Evolutionary conservation across 1,284 basidiomycete species (phyloP).

Genomic region (Boletus sp.): DNA sequence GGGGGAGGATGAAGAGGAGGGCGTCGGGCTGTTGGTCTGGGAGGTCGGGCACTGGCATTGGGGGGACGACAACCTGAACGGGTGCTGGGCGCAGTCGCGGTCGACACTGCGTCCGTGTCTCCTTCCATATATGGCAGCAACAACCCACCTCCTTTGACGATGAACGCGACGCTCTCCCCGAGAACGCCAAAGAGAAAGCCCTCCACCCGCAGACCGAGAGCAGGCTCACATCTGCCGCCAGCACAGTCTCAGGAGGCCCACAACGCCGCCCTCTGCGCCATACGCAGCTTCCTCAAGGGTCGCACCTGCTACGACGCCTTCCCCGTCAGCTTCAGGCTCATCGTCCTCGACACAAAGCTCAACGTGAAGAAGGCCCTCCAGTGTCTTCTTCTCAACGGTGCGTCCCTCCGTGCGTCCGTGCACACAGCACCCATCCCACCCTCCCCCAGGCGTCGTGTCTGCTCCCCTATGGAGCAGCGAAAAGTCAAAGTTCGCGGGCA

Average conservation of each 20-base stretch:
- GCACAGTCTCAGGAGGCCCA: constrained; percentile 58
- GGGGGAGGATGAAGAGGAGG: constrained; percentile 81
- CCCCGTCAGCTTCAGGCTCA: constrained; percentile 92
- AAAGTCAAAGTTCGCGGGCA: constrained; percentile 85
- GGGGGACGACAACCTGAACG: neutral
- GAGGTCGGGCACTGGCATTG: constrained; percentile 16
- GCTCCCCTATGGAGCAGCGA: constrained; percentile 98
- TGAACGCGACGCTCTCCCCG: constrained; percentile 40
- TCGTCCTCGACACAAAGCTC: constrained; percentile 92
- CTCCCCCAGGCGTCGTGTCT: constrained; percentile 81
- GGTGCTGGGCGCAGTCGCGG: neutral
- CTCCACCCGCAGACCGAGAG: constrained; percentile 48
- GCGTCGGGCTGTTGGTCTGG: constrained; percentile 44
- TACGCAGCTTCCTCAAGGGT: constrained; percentile 80
- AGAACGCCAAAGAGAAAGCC: constrained; percentile 35
- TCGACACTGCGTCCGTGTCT: neutral
- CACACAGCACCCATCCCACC: neutral
- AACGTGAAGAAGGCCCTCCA: constrained; percentile 92
- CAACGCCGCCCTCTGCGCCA: constrained; percentile 70
- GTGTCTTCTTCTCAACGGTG: constrained; percentile 86
- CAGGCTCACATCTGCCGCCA: constrained; percentile 57
- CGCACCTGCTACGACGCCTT: constrained; percentile 93
- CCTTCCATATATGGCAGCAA: constrained; percentile 14
- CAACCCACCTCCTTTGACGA: constrained; percentile 18
- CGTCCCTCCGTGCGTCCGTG: constrained; percentile 14